These are phyloP conservation scores for Puccinellia tenuiflora DNA, from an alignment of 176 grass and related monocot species.

Conservation along the genomic window DNA sequence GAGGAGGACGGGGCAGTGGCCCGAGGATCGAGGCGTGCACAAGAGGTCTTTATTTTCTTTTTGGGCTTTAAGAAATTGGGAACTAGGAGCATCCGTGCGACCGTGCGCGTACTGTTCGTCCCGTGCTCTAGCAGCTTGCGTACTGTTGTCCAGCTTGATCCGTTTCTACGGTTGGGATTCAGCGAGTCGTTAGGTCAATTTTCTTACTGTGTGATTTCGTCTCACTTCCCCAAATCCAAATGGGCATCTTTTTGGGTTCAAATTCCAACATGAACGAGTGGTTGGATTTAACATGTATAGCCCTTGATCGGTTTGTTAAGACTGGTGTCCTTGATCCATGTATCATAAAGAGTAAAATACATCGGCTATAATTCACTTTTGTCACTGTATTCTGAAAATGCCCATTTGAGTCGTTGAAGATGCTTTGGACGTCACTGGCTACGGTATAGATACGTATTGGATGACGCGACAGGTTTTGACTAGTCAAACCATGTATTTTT, in stretches of 20 bases:
- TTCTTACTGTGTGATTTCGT: not conserved
- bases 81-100: not conserved
- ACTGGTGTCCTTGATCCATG: not conserved
- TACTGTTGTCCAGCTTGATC: not conserved
- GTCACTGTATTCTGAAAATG: too few relatives aligned
- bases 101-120: not conserved
- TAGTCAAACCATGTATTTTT: too few relatives aligned
- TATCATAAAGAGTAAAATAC: too few relatives aligned
- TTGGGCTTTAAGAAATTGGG: not conserved
- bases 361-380: too few relatives aligned
- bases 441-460: too few relatives aligned
- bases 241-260: not conserved
- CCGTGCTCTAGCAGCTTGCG: not conserved
- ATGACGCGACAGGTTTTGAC: too few relatives aligned
- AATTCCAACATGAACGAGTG: not conserved
- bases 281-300: not conserved
- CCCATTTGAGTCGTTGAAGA: too few relatives aligned
- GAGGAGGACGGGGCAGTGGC: not conserved
- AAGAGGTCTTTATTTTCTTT: not conserved
- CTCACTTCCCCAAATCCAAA: not conserved
- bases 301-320: not conserved
- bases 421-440: too few relatives aligned
- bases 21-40: not conserved
- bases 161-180: not conserved
- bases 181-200: not conserved